Percentiles rank a stretch among this genome's conserved stretches.
Evolutionary conservation across 2,329 filamentous ascomycete genomes (phyloP).

Genomic region (Coniochaeta sp.): DNA sequence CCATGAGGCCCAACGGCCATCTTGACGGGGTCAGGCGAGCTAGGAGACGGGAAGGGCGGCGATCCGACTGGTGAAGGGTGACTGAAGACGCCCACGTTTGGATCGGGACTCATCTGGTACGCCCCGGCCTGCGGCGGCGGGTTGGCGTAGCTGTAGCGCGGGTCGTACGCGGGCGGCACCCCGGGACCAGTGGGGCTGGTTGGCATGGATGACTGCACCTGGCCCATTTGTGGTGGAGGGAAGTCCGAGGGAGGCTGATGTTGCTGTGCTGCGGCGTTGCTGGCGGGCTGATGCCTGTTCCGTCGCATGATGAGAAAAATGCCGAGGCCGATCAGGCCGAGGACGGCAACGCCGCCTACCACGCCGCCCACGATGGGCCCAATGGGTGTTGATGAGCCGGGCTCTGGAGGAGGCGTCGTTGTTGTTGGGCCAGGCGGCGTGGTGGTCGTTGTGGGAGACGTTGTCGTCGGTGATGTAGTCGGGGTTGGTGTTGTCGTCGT

Average conservation of each 20-base stretch:
- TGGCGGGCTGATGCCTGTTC: background rate
- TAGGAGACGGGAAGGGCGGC: background rate
- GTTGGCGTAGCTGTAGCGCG: constrained; percentile 1
- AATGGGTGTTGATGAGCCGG: background rate
- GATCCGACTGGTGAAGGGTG: background rate
- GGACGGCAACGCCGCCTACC: background rate
- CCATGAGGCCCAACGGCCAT: background rate
- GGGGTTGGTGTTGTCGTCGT: background rate
- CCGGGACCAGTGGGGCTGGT: background rate
- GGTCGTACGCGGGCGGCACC: background rate
- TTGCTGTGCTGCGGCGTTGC: background rate
- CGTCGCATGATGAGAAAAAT: background rate
- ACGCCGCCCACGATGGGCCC: background rate
- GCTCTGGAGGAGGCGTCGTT: background rate
- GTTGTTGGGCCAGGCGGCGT: background rate
- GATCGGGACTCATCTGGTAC: background rate
- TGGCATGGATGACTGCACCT: background rate
- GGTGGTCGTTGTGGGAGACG: background rate
- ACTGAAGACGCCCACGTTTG: background rate
- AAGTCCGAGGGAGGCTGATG: background rate
- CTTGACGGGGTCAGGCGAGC: background rate
- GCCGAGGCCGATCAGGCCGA: background rate
- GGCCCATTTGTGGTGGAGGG: background rate
- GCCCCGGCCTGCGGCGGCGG: background rate
- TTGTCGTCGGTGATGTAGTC: background rate